A percentile compares a stretch with the other conserved stretches of the same genome.
These are phyloP conservation scores for Pythium coloratum DNA, from an alignment of 352 stramenopile genomes.

Conservation along the genomic window DNA sequence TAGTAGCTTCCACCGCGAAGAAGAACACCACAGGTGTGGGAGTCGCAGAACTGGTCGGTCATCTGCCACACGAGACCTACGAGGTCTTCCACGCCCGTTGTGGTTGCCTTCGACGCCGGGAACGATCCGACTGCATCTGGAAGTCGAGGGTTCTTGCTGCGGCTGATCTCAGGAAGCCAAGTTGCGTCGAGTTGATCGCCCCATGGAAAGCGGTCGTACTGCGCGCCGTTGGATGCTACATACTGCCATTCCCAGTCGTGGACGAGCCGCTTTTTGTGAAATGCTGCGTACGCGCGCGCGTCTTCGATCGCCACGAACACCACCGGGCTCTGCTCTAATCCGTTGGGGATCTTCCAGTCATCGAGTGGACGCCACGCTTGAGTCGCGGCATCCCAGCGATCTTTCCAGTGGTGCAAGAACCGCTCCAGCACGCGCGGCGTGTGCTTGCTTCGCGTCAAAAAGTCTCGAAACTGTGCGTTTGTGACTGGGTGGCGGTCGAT, in stretches of 20 bases:
- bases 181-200: conserved; percentile 35
- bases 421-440: conserved; percentile 45
- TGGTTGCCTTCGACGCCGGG: conserved; percentile 39
- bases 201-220: conserved; percentile 67
- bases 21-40: conserved; percentile 76
- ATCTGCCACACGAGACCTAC: conserved; percentile 87
- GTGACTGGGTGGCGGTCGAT: conserved; percentile 80
- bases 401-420: conserved; percentile 77
- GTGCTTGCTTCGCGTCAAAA: conserved; percentile 61
- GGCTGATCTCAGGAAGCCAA: conserved; percentile 30
- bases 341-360: conserved; percentile 49
- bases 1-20: conserved; percentile 80
- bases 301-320: conserved; percentile 80
- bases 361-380: conserved; percentile 20
- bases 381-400: conserved; percentile 30
- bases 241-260: conserved; percentile 90
- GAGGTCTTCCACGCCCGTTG: conserved; percentile 69
- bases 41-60: conserved; percentile 83
- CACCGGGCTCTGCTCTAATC: conserved; percentile 57
- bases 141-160: conserved; percentile 41
- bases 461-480: conserved; percentile 65
- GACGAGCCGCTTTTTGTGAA: conserved; percentile 71
- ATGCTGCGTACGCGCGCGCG: conserved; percentile 62
- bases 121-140: conserved; percentile 57
- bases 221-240: conserved; percentile 67